These are phyloP conservation scores for Tylopilus balloui DNA, from an alignment of 768 basidiomycete species.

Conservation along the genomic window DNA sequence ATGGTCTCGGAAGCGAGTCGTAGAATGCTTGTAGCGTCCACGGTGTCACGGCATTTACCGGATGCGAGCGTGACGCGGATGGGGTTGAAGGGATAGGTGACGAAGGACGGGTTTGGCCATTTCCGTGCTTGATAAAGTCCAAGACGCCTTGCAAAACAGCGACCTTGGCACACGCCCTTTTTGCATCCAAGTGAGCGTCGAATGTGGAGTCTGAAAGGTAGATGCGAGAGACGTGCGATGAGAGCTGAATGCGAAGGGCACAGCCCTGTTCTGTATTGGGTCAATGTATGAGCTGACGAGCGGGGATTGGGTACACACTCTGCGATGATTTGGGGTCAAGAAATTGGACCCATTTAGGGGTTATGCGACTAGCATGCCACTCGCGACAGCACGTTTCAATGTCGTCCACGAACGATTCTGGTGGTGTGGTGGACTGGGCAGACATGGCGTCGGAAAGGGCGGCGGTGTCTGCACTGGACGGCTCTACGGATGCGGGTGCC, in stretches of 20 bases:
- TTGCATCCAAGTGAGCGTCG: slow-evolving; percentile 41
- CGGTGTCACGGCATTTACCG: slow-evolving; percentile 14
- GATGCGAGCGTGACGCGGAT: slow-evolving; percentile 5
- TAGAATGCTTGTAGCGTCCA: slow-evolving; percentile 54
- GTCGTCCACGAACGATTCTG: slow-evolving; percentile 27
- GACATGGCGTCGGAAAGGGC: not conserved
- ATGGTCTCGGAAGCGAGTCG: slow-evolving; percentile 61
- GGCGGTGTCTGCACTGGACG: not conserved
- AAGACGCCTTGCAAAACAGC: slow-evolving; percentile 53
- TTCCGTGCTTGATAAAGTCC: slow-evolving; percentile 54
- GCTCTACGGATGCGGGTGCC: slow-evolving; percentile 18
- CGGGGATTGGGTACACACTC: slow-evolving; percentile 32
- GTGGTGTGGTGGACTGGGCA: not conserved
- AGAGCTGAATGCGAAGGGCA: slow-evolving; percentile 52
- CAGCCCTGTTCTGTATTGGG: slow-evolving; percentile 45
- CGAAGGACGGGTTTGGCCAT: slow-evolving; percentile 44
- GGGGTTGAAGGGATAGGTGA: slow-evolving; percentile 13
- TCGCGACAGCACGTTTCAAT: slow-evolving; percentile 53
- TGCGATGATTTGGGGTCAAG: slow-evolving; percentile 41
- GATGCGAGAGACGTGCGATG: slow-evolving; percentile 44
- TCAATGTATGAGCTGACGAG: not conserved
- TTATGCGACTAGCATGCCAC: slow-evolving; percentile 50
- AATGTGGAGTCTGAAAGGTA: slow-evolving; percentile 49
- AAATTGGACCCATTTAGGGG: slow-evolving; percentile 51
- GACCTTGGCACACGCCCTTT: slow-evolving; percentile 46